phyloP scores from a whole-genome alignment of 768 basidiomycete genomes.

The Pleurotus djamor region DNA sequence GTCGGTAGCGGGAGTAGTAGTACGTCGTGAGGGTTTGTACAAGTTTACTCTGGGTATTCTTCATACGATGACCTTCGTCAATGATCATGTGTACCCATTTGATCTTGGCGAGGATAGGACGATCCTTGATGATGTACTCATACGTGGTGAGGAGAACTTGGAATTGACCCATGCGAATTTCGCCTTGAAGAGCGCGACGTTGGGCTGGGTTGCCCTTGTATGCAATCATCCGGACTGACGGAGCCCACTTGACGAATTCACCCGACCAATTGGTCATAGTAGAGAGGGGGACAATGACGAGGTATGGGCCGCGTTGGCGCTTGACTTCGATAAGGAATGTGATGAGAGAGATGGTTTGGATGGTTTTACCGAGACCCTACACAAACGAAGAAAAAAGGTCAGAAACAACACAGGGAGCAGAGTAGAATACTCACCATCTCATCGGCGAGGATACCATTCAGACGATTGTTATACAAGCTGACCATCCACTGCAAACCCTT shows the following conservation, averaged over 20 bases:
- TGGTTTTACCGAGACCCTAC: conserved; percentile 93
- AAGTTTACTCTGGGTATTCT: conserved; percentile 90
- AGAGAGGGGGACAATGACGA: conserved; percentile 93
- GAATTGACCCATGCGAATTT: conserved; percentile 79
- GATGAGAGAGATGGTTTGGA: conserved; percentile 93
- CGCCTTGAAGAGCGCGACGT: conserved; percentile 73
- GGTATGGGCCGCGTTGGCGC: conserved; percentile 89
- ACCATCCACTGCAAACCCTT: conserved; percentile 99
- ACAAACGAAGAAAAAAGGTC: conserved; percentile 8
- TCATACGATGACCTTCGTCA: conserved; percentile 98
- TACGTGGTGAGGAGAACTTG: conserved; percentile 94
- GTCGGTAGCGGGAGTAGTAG: conserved; percentile 90
- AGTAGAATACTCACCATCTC: conserved; percentile 65
- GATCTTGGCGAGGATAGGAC: conserved; percentile 84
- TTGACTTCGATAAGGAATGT: conserved; percentile 92
- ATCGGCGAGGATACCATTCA: conserved; percentile 94
- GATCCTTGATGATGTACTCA: conserved; percentile 97
- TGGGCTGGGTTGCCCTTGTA: conserved; percentile 92
- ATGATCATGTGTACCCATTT: conserved; percentile 99
- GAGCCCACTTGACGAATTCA: conserved; percentile 98
- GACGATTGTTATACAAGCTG: conserved; percentile 92
- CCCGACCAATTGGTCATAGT: conserved; percentile 98
- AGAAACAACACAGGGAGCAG: background rate
- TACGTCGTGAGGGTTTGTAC: conserved; percentile 87
- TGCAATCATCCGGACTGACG: conserved; percentile 70